phyloP scores from a whole-genome alignment of 2,329 filamentous ascomycete species.

The Berkeleyomyces basicola region DNA sequence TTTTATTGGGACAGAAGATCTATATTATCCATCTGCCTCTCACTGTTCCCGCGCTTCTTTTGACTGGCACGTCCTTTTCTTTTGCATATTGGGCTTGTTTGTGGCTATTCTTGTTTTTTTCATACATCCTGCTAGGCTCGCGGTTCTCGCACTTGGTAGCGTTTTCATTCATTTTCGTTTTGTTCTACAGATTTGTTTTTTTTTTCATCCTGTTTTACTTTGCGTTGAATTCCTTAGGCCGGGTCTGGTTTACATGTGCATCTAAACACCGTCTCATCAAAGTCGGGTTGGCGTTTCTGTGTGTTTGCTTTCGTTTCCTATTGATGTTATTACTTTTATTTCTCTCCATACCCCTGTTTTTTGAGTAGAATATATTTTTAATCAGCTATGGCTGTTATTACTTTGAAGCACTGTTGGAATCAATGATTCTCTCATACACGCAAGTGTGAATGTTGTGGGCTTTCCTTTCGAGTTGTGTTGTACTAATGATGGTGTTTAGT shows the following conservation, averaged over 20 bases:
- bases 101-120: constrained; percentile 1
- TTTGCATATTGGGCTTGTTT: neutral
- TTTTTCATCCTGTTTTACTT: constrained; percentile 11
- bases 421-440: too few relatives aligned
- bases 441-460: too few relatives aligned
- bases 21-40: neutral
- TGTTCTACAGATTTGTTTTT: constrained; percentile 9
- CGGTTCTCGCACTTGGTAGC: neutral
- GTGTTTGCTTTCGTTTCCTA: neutral
- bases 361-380: constrained; percentile 1
- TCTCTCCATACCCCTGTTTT: neutral
- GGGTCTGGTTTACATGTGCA: neutral
- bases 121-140: neutral
- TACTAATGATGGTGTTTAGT: neutral
- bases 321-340: neutral
- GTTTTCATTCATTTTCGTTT: neutral
- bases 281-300: neutral
- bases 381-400: neutral
- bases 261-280: neutral
- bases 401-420: neutral
- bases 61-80: neutral
- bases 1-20: neutral
- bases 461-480: neutral
- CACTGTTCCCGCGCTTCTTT: neutral
- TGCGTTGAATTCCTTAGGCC: constrained; percentile 5